Conservation (phyloP, 768 basidiomycete species). For the Gymnopilus dilepis region DNA sequence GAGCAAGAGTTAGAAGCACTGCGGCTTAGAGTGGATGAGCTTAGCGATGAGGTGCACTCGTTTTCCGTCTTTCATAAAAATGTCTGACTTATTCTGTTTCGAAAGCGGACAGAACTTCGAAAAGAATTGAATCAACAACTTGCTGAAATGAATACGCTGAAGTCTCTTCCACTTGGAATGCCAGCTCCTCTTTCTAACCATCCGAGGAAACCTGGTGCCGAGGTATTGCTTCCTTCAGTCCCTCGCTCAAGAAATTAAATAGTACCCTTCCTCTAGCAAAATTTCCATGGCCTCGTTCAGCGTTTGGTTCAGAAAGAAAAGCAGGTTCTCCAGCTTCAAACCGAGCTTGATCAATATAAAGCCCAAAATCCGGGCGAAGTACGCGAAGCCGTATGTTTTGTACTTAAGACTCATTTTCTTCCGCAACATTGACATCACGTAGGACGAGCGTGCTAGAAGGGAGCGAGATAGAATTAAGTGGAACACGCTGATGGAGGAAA, state of each 20-base stretch:
- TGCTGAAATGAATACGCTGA: slow-evolving; percentile 72
- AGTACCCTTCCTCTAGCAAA: slow-evolving; percentile 39
- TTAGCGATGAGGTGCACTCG: slow-evolving; percentile 76
- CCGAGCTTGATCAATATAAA: slow-evolving; percentile 69
- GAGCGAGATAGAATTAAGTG: slow-evolving; percentile 79
- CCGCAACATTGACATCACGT: neutral
- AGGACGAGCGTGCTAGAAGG: slow-evolving; percentile 78
- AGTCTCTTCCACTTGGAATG: slow-evolving; percentile 50
- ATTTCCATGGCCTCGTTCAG: slow-evolving; percentile 76
- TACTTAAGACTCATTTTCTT: neutral
- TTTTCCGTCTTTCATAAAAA: no score
- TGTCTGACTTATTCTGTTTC: no score
- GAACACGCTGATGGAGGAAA: slow-evolving; percentile 76
- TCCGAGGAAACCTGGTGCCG: slow-evolving; percentile 55
- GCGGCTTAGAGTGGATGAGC: slow-evolving; percentile 61
- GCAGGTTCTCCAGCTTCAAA: slow-evolving; percentile 75
- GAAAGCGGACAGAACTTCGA: slow-evolving; percentile 55
- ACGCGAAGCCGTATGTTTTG: slow-evolving; percentile 60
- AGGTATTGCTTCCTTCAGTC: slow-evolving; percentile 47
- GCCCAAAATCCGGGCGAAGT: slow-evolving; percentile 60
- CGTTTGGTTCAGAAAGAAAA: slow-evolving; percentile 86
- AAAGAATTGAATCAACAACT: slow-evolving; percentile 63
- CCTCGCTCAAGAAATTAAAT: neutral
- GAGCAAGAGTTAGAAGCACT: slow-evolving; percentile 68
- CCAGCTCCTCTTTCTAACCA: slow-evolving; percentile 43